Conservation (phyloP, 2,329 filamentous ascomycete species). For the Sarocladium oryzae region DNA sequence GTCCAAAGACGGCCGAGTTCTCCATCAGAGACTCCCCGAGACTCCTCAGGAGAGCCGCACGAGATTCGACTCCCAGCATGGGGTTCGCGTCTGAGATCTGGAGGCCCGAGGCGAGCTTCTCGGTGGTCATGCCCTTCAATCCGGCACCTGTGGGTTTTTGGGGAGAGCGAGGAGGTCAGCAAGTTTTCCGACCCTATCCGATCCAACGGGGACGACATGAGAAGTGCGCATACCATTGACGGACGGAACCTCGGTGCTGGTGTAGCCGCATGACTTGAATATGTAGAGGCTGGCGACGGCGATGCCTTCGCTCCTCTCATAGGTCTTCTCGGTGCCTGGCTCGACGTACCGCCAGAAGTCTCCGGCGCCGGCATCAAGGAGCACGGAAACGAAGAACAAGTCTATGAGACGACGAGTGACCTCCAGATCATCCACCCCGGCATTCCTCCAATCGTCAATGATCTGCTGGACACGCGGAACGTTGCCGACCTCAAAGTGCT, state of each 20-base stretch:
- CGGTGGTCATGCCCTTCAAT: too few relatives aligned
- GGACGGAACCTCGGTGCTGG: too few relatives aligned
- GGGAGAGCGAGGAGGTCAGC: too few relatives aligned
- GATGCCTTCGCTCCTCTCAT: slow-evolving; percentile 42
- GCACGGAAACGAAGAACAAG: slow-evolving; percentile 54
- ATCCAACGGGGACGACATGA: too few relatives aligned
- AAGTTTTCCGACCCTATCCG: too few relatives aligned
- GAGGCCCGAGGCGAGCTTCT: too few relatives aligned
- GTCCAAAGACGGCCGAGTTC: slow-evolving; percentile 21
- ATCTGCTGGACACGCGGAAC: slow-evolving; percentile 44
- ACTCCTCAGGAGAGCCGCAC: background rate
- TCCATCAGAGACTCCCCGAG: background rate
- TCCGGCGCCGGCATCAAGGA: slow-evolving; percentile 49
- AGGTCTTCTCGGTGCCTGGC: slow-evolving; percentile 24
- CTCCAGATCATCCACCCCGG: slow-evolving; percentile 39
- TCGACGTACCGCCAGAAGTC: slow-evolving; percentile 42
- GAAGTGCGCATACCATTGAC: too few relatives aligned
- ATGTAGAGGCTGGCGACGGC: slow-evolving; percentile 44
- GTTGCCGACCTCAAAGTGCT: slow-evolving; percentile 55
- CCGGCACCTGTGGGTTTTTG: too few relatives aligned
- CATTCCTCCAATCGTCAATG: slow-evolving; percentile 32
- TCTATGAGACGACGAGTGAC: slow-evolving; percentile 49
- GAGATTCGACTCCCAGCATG: background rate
- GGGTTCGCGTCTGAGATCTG: background rate
- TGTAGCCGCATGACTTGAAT: slow-evolving; percentile 38